Evolutionary conservation across 2,329 filamentous ascomycete species (phyloP).

Genomic region (Aspergillus sp.): DNA sequence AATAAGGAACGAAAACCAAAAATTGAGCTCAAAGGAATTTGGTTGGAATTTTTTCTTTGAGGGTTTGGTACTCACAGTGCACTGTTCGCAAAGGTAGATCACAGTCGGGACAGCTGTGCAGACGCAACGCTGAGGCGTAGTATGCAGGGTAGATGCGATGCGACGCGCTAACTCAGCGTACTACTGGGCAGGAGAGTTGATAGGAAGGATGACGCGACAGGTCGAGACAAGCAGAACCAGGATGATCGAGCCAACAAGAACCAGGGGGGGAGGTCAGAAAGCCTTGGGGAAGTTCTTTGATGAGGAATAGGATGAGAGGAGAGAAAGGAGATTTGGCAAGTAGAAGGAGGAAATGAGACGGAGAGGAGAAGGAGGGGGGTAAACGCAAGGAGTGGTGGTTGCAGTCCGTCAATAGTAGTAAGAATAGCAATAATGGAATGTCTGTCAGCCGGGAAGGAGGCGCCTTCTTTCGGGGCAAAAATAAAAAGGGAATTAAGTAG

Average conservation of each 20-base stretch:
- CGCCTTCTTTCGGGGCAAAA: constrained; percentile 6
- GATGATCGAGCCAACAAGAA: constrained; percentile 4
- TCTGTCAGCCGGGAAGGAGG: constrained; percentile 12
- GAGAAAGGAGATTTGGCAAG: constrained; percentile 2
- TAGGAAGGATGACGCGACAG: constrained; percentile 17
- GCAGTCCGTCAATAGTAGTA: constrained; percentile 17
- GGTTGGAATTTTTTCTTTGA: background rate
- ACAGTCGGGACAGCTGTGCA: constrained; percentile 13
- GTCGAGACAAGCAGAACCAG: constrained; percentile 6
- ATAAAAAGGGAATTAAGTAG: background rate
- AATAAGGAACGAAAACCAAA: constrained; percentile 4
- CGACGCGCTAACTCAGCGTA: constrained; percentile 22
- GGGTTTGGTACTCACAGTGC: constrained; percentile 18
- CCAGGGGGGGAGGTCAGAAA: background rate
- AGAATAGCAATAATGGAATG: constrained; percentile 20
- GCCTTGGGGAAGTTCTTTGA: constrained; percentile 8
- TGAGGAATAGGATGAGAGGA: constrained; percentile 5
- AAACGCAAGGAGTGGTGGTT: constrained; percentile 13
- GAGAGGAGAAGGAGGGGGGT: constrained; percentile 11
- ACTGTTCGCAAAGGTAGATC: constrained; percentile 10
- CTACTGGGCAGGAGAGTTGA: constrained; percentile 10
- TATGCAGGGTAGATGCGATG: constrained; percentile 23
- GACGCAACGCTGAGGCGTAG: constrained; percentile 17
- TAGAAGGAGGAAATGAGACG: constrained; percentile 10
- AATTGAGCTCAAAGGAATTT: background rate